Evolutionary conservation across 805 yeast genomes (phyloP), one percentile per base, ranked within the genome.

Genomic region (Candida endomychidarum): DNA sequence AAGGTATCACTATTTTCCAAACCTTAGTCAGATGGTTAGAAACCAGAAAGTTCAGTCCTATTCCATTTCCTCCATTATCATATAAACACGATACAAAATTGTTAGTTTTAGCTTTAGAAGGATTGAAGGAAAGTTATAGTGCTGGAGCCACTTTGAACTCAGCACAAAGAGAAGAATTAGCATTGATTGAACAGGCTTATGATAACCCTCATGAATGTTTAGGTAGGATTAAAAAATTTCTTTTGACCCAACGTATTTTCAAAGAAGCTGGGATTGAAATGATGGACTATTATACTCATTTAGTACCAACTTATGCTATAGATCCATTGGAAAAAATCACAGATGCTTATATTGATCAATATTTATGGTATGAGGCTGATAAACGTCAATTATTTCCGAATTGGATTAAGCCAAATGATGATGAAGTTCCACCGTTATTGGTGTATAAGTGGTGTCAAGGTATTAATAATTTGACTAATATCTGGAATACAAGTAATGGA

Each of bases 381-480:
- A 81, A 85, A 56, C 66, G 96, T 43, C 78, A 81, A 6, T 62
- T 93, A 19, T 93, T 93, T 63, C 99, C 99, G 3, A 83, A 82
- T 57, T 93, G 99, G 99, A 75, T 93, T 27, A 93, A 93, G 57
- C 99, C 99, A 7, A 80, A 86, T 50, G 99, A 93, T 53, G 76
- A 86, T 20, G 99, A 93, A 60, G 83, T 93, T 16, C 95, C 98
- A 0, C 99, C 96, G 0, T 61, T 90, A 22, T 67, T 91, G 45
- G 95, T 86, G 1, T 89, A 91, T 63, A 91, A 90, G 56, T 93
- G 96, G 96, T 81, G 88, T 52, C 95, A 86, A 53, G 96, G 96
- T 10, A 72, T 93, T 34, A 91, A 88, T 57, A 87, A 88, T 49
- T 60, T 89, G 38, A 65, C 77, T 8, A 67, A 79, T 24, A 83